Evolutionary conservation across 306 rosid genomes (phyloP).

Genomic region (Vigna trinervia): DNA sequence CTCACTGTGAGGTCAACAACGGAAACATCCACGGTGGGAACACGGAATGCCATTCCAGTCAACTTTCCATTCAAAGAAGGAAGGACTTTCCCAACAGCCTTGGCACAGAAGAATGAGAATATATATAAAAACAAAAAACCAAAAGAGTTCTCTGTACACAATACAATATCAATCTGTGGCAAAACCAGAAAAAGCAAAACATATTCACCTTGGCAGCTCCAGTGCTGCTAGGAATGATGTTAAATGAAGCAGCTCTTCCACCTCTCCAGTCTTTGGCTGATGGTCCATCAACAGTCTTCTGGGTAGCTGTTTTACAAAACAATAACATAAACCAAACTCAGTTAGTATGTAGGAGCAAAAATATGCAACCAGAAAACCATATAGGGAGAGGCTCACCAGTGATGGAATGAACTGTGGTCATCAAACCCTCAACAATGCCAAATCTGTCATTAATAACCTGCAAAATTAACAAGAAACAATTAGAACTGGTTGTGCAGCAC

Average conservation of each 20-base stretch:
- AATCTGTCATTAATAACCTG: constrained; percentile 87
- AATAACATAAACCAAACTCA: neutral
- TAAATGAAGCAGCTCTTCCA: constrained; percentile 90
- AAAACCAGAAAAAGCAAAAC: neutral
- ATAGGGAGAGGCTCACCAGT: constrained; percentile 53
- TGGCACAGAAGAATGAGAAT: neutral
- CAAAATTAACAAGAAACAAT: constrained; percentile 9
- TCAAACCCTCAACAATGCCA: constrained; percentile 88
- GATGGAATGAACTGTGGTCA: constrained; percentile 87
- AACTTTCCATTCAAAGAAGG: constrained; percentile 77
- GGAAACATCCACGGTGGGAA: constrained; percentile 80
- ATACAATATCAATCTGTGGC: neutral
- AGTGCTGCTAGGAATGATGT: constrained; percentile 95
- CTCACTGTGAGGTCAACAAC: constrained; percentile 85
- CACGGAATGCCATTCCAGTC: constrained; percentile 89
- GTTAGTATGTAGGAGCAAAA: neutral
- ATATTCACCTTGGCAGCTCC: constrained; percentile 84
- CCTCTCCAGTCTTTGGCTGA: constrained; percentile 94
- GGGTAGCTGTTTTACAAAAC: constrained; percentile 64
- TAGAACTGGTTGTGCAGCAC: neutral
- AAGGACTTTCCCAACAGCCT: constrained; percentile 83
- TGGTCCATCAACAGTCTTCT: constrained; percentile 93
- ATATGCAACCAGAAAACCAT: neutral
- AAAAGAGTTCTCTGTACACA: neutral
- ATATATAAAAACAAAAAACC: neutral